Evolutionary conservation across 2,329 filamentous ascomycete species (phyloP).

Genomic region (Cladophialophora psammophila): DNA sequence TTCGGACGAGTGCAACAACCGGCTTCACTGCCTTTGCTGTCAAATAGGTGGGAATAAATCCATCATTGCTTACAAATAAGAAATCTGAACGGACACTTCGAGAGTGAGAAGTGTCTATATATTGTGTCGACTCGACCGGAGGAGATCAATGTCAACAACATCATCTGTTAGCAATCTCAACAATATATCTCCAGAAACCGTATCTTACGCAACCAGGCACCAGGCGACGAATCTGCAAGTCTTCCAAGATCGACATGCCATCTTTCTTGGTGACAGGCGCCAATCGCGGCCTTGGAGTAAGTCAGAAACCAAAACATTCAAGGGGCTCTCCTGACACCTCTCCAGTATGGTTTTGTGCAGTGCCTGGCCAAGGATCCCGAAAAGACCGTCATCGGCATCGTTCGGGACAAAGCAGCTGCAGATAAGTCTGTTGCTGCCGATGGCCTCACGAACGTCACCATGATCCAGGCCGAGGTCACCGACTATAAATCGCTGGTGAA

Average conservation of each 20-base stretch:
- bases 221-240: background rate
- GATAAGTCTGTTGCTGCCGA: constrained; percentile 55
- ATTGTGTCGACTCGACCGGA: background rate
- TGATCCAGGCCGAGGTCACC: constrained; percentile 57
- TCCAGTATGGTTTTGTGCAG: constrained; percentile 56
- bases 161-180: background rate
- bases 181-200: background rate
- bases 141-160: background rate
- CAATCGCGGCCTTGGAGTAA: constrained; percentile 40
- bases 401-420: constrained; percentile 56
- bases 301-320: background rate
- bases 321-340: background rate
- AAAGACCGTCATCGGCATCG: constrained; percentile 59
- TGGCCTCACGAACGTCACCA: constrained; percentile 53
- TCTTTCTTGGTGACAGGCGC: constrained; percentile 42
- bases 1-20: constrained; percentile 10
- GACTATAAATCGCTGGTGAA: constrained; percentile 50
- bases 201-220: background rate
- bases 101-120: background rate
- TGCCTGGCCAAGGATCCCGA: constrained; percentile 53
- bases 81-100: background rate
- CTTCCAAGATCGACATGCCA: constrained; percentile 29
- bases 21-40: background rate
- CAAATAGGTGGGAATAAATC: background rate
- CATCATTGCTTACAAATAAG: constrained; percentile 8